Evolutionary conservation across 768 basidiomycete genomes (phyloP).

Genomic region (Paxillus involutus): DNA sequence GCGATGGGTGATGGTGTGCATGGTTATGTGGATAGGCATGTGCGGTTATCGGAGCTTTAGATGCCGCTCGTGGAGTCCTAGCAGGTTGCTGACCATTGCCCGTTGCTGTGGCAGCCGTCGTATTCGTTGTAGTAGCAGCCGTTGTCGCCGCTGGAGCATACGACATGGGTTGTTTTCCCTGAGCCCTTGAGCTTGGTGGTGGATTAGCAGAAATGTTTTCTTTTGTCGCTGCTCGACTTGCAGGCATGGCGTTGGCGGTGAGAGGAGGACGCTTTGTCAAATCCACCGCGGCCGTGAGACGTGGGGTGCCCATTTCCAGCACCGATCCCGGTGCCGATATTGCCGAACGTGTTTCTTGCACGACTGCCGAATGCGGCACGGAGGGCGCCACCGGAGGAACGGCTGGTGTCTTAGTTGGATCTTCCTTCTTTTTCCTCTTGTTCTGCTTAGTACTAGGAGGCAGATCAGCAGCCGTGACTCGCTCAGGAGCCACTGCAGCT

Average conservation of each 20-base stretch:
- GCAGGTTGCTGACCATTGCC: slow-evolving; percentile 33
- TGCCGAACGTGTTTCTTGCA: slow-evolving; percentile 23
- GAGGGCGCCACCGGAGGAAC: slow-evolving; percentile 23
- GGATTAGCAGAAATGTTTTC: slow-evolving; percentile 37
- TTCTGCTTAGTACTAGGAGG: slow-evolving; percentile 18
- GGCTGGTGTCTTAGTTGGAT: slow-evolving; percentile 21
- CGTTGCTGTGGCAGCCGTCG: slow-evolving; percentile 32
- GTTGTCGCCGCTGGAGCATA: slow-evolving; percentile 39
- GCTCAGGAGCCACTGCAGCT: slow-evolving; percentile 16
- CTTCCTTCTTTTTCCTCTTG: slow-evolving; percentile 50
- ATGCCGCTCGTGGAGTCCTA: slow-evolving; percentile 48
- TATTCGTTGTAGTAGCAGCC: slow-evolving; percentile 27
- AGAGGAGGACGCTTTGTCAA: slow-evolving; percentile 40
- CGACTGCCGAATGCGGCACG: slow-evolving; percentile 28
- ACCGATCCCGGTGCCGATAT: slow-evolving; percentile 32
- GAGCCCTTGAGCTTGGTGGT: slow-evolving; percentile 77
- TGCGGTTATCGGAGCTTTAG: slow-evolving; percentile 56
- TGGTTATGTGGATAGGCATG: slow-evolving; percentile 52
- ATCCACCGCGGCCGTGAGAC: slow-evolving; percentile 32
- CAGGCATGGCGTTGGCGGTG: slow-evolving; percentile 43
- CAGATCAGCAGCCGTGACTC: slow-evolving; percentile 9
- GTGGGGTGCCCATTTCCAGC: slow-evolving; percentile 32
- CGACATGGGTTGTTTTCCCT: slow-evolving; percentile 92
- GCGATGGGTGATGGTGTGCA: slow-evolving; percentile 53
- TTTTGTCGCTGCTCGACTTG: slow-evolving; percentile 39